Evolutionary conservation across 805 yeast species (phyloP), one percentile per base, ranked within the genome.

Genomic region (Starmerella khaoyaiensis): DNA sequence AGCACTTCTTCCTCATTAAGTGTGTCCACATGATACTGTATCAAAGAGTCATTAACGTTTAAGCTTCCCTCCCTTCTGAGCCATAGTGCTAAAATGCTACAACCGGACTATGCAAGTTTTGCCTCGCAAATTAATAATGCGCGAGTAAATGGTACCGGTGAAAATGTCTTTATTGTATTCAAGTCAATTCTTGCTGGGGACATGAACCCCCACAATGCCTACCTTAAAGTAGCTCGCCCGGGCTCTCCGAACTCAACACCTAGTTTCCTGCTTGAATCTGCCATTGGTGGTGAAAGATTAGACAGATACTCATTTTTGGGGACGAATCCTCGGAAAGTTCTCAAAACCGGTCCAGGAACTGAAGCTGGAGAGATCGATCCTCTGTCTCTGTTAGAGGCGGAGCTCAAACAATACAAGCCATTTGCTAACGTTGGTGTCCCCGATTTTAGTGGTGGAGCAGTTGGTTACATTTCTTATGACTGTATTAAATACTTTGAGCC

Each of bases 401-500:
- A 87, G 55, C 65, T 90, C 62, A 58, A 63, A 8, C 58, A 65
- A 28, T 71, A 69, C 52, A 70, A 65, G 38, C 83, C 81, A 52
- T 82, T 86, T 1, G 74, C 71, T 49, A 62, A 82, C 35, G 93
- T 93, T 0, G 93, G 93, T 28, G 63, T 86, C 34, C 44, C 51
- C 82, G 60, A 94, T 11, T 63, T 84, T 40, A 76, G 86, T 50
- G 98, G 99, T 40, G 99, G 99, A 46, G 97, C 97, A 5, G 70
- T 87, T 37, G 99, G 99, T 2, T 90, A 84, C 56, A 75, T 90
- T 30, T 82, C 96, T 1, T 90, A 90, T 53, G 99, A 90, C 59
- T 90, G 99, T 64, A 79, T 90, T 53, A 80, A 83, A 56, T 90
- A 90, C 60, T 90, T 90, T 49, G 99, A 90, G 62, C 99, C 99